phyloP scores from a whole-genome alignment of 2,329 filamentous ascomycete genomes.

The Pseudonectria foliicola region DNA sequence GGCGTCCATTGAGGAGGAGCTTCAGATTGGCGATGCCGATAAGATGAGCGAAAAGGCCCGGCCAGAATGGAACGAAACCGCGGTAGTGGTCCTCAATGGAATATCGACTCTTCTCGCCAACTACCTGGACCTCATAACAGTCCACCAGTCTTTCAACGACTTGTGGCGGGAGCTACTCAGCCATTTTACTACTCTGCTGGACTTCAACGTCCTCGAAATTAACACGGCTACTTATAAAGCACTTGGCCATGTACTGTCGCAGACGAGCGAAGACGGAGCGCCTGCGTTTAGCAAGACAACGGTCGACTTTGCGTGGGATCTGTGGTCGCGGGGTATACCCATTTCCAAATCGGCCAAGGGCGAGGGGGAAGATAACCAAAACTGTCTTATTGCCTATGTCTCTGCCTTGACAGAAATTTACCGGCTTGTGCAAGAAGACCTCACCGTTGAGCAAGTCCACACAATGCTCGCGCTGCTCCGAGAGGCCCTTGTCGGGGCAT shows the following conservation, averaged over 20 bases:
- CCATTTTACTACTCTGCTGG: constrained; percentile 59
- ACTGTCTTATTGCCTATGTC: constrained; percentile 79
- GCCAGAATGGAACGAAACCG: constrained; percentile 65
- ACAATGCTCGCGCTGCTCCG: constrained; percentile 66
- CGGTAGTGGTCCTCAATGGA: constrained; percentile 65
- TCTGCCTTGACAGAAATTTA: constrained; percentile 71
- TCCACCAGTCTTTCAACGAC: constrained; percentile 57
- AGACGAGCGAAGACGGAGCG: constrained; percentile 35
- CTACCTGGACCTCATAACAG: constrained; percentile 66
- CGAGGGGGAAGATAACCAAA: constrained; percentile 61
- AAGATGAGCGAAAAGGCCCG: constrained; percentile 35
- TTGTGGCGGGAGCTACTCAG: constrained; percentile 70
- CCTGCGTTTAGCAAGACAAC: constrained; percentile 42
- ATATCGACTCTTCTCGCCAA: constrained; percentile 66
- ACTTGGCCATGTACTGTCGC: constrained; percentile 55
- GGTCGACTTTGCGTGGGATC: constrained; percentile 56
- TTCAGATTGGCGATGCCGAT: constrained; percentile 33
- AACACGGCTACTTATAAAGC: constrained; percentile 66
- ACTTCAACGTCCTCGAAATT: constrained; percentile 59
- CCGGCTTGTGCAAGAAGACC: constrained; percentile 57
- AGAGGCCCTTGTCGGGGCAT: constrained; percentile 63
- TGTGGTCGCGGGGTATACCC: constrained; percentile 64
- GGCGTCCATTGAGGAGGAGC: constrained; percentile 56
- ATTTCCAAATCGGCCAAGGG: constrained; percentile 28
- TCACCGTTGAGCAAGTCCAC: constrained; percentile 55